phyloP scores from a whole-genome alignment of 23 red algal species.

The Agarophyton chilense region DNA sequence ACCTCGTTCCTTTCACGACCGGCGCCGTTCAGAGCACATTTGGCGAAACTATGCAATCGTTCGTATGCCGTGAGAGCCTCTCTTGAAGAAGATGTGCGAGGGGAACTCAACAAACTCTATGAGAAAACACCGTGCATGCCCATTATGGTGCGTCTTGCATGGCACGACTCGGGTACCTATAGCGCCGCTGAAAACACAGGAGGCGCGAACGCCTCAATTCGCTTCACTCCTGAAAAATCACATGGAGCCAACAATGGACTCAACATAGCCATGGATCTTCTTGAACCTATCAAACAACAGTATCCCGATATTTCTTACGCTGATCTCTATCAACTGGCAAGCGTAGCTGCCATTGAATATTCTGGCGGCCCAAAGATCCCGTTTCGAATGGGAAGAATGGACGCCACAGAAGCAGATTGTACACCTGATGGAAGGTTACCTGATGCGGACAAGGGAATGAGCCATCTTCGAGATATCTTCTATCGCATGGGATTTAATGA shows the following conservation, averaged over 20 bases:
- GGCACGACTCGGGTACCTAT: slow-evolving; percentile 94
- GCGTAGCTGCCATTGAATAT: slow-evolving; percentile 79
- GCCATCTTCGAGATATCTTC: slow-evolving; percentile 87
- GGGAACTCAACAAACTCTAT: slow-evolving; percentile 57
- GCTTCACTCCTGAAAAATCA: slow-evolving; percentile 77
- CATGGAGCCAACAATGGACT: slow-evolving; percentile 94
- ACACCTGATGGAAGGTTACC: slow-evolving; percentile 89
- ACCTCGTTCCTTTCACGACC: background rate
- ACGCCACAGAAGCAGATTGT: slow-evolving; percentile 75
- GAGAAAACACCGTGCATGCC: slow-evolving; percentile 83
- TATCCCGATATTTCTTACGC: slow-evolving; percentile 88
- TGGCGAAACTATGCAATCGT: background rate
- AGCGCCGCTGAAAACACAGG: slow-evolving; percentile 73
- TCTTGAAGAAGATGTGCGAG: slow-evolving; percentile 60
- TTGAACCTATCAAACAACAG: slow-evolving; percentile 98
- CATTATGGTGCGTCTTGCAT: slow-evolving; percentile 97
- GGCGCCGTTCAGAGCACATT: background rate
- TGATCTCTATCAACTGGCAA: slow-evolving; percentile 90
- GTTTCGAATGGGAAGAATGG: slow-evolving; percentile 86
- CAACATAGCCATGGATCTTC: slow-evolving; percentile 77
- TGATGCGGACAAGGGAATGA: slow-evolving; percentile 74
- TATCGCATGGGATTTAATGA: slow-evolving; percentile 99
- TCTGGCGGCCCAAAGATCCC: slow-evolving; percentile 90
- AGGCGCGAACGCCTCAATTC: slow-evolving; percentile 93
- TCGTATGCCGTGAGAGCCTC: background rate